Conservation (phyloP, 2,329 filamentous ascomycete genomes). For the Aquanectria penicillioides region DNA sequence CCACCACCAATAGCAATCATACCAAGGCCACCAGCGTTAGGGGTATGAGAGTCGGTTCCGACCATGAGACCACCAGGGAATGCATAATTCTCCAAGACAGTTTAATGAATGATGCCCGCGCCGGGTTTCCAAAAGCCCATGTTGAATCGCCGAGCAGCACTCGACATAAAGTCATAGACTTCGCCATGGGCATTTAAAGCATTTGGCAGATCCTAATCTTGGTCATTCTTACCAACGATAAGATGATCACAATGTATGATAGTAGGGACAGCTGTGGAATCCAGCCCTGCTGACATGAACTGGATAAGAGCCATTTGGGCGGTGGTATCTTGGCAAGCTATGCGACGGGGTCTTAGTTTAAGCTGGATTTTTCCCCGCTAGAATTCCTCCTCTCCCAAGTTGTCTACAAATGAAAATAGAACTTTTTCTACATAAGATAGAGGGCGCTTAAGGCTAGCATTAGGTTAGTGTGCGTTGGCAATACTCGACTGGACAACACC, state of each 20-base stretch:
- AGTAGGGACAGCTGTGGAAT: conserved; percentile 89
- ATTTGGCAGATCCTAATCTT: conserved; percentile 89
- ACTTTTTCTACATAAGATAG: conserved; percentile 98
- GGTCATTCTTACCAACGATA: conserved; percentile 96
- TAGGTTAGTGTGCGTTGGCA: neutral
- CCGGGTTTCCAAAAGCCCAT: conserved; percentile 99
- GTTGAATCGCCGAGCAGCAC: conserved; percentile 92
- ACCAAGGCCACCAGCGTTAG: conserved; percentile 95
- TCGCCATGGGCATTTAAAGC: conserved; percentile 97
- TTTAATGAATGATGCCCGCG: conserved; percentile 99
- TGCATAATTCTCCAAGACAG: conserved; percentile 97
- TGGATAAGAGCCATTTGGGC: conserved; percentile 99
- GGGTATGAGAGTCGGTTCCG: conserved; percentile 97
- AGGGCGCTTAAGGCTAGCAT: conserved; percentile 83
- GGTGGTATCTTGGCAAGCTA: conserved; percentile 99
- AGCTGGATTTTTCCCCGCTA: conserved; percentile 95
- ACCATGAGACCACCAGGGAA: conserved; percentile 99
- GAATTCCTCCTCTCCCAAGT: conserved; percentile 94
- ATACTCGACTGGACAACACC: neutral
- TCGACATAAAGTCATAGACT: conserved; percentile 96
- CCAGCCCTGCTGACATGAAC: conserved; percentile 99
- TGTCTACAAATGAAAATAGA: conserved; percentile 97
- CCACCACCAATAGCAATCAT: conserved; percentile 95
- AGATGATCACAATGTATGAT: conserved; percentile 99
- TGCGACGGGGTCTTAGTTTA: conserved; percentile 94